Evolutionary conservation across 2,329 filamentous ascomycete species (phyloP).

Genomic region (Trichoderma koningiopsis): DNA sequence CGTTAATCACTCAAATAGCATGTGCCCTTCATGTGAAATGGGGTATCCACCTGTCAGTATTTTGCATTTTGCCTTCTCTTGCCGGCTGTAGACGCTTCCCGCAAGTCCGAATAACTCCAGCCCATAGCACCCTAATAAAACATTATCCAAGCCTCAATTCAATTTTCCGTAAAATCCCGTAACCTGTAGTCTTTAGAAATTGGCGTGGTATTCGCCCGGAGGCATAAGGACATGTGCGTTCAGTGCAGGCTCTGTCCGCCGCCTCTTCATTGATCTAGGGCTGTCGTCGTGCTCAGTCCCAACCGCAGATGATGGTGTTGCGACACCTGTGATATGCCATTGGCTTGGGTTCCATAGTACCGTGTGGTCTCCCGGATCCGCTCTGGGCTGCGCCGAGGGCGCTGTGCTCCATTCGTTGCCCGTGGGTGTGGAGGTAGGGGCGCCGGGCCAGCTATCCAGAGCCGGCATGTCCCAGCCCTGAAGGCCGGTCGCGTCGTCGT

Average conservation of each 20-base stretch:
- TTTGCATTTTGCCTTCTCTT: neutral
- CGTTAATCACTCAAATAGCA: constrained; percentile 4
- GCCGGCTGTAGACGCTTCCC: neutral
- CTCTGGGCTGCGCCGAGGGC: constrained; percentile 33
- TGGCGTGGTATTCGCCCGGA: constrained; percentile 37
- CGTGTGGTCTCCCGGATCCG: constrained; percentile 36
- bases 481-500: constrained; percentile 39
- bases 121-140: neutral
- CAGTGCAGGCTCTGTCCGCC: constrained; percentile 34
- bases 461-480: constrained; percentile 44
- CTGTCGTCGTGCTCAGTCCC: constrained; percentile 39
- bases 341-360: constrained; percentile 42
- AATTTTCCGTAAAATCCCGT: neutral
- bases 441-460: constrained; percentile 41
- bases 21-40: neutral
- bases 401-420: constrained; percentile 39
- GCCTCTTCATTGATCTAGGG: constrained; percentile 43
- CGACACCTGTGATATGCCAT: constrained; percentile 37
- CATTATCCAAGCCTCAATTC: neutral
- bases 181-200: neutral
- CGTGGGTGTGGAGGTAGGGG: constrained; percentile 32
- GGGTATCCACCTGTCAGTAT: constrained; percentile 1
- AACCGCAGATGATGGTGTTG: constrained; percentile 32
- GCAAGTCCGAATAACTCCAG: neutral
- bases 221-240: constrained; percentile 39